Percentiles rank a stretch among this genome's conserved stretches.
phyloP scores from a whole-genome alignment of 495 filamentous ascomycete genomes.

The Penicillium longicatenatum region DNA sequence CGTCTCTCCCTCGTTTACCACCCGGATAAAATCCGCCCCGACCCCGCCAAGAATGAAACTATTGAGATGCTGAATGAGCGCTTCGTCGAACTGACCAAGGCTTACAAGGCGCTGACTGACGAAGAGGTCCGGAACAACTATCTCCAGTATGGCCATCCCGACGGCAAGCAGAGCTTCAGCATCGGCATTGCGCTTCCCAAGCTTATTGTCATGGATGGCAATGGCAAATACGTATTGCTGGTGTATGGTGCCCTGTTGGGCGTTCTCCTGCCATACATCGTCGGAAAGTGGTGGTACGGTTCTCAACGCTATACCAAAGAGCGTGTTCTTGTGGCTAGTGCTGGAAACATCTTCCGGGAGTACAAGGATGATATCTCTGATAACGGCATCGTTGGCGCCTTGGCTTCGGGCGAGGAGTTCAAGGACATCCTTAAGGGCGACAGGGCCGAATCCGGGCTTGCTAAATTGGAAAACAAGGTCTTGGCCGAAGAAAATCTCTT shows the following conservation, averaged over 20 bases:
- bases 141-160: conserved; percentile 91
- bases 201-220: conserved; percentile 88
- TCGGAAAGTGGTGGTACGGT: conserved; percentile 98
- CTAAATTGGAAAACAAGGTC: conserved; percentile 79
- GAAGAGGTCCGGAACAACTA: conserved; percentile 97
- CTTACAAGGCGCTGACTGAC: conserved; percentile 95
- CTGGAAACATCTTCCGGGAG: conserved; percentile 89
- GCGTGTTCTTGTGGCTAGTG: conserved; percentile 84
- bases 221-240: conserved; percentile 91
- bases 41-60: conserved; percentile 86
- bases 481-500: conserved; percentile 56
- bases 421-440: conserved; percentile 69
- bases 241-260: conserved; percentile 86
- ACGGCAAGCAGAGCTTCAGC: conserved; percentile 96
- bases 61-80: conserved; percentile 78
- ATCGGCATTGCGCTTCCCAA: conserved; percentile 96
- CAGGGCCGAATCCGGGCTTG: conserved; percentile 71
- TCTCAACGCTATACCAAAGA: conserved; percentile 90
- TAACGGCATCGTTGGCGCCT: conserved; percentile 73
- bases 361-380: conserved; percentile 82
- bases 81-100: conserved; percentile 94
- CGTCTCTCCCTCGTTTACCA: conserved; percentile 83
- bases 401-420: conserved; percentile 85
- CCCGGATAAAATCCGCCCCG: conserved; percentile 85
- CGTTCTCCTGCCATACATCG: conserved; percentile 87